Evolutionary conservation across 164 flowering plant species (phyloP), one percentile per base, ranked within the genome.

Genomic region (Nelumbo lutea): DNA sequence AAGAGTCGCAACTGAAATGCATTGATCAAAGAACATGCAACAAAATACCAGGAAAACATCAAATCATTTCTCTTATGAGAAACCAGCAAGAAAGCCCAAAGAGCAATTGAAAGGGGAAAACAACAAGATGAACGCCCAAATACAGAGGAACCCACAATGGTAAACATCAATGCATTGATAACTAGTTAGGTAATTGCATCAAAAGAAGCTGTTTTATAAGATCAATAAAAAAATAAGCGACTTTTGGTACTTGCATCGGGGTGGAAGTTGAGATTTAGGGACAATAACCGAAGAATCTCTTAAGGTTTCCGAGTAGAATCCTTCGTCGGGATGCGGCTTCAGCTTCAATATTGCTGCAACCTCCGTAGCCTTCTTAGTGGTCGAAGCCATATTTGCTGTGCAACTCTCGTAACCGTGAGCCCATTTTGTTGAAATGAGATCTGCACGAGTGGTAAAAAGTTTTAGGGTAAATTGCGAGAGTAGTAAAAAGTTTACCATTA

Each of bases 321-420:
- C 96, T 53, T 96, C 96, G 77, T 93, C 96, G 11, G 85, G 88
- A 65, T 93, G 88, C 10, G 96, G 82, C 70, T 75, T 66, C 61
- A 90, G 85, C 71, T 90, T 81, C 79, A 93, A 58, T 68, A 83
- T 83, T 38, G 71, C 78, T 11, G 74, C 86, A 42, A 93, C 75
- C 72, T 88, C 84, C 1, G 93, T 79, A 44, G 88, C 69, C 46
- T 46, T 27, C 27, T 27, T 76, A 41, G 6, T 73, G 48, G 42
- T n/a, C 46, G 62, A 59, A 59, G 42, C 61, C 78, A 68, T 74
- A 77, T 62, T 74, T n/a, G 42, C 65, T 72, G 27, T 27, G 27
- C 27, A 27, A 27, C 27, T 27, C 0, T 27, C 27, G 27, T 0
- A 27, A 27, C 27, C 27, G 27, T 27, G 27, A 27, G 27, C 27